phyloP scores from a whole-genome alignment of 331 rosid genomes.

The Rosa hybrid region DNA sequence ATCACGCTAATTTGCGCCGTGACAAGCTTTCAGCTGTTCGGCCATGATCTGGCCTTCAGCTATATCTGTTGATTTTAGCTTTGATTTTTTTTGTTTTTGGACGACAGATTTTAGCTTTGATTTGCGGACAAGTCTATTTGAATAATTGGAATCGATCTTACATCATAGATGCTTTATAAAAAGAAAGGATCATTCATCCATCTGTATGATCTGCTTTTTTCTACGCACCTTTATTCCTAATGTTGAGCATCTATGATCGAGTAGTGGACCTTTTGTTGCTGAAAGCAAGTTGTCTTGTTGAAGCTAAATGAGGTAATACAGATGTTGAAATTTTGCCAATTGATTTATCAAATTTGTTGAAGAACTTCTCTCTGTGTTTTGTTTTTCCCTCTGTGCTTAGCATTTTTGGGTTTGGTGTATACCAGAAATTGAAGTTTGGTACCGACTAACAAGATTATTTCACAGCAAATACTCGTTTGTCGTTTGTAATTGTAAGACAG shows the following conservation, averaged over 20 bases:
- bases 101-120: no score
- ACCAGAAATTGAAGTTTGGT: no score
- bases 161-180: not conserved
- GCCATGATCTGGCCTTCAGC: not conserved
- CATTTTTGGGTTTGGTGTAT: not conserved
- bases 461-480: no score
- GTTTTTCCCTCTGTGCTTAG: not conserved
- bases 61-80: not conserved
- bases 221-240: slow-evolving; percentile 1
- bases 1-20: not conserved
- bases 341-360: not conserved
- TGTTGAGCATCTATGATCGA: slow-evolving; percentile 17
- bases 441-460: no score
- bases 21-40: not conserved
- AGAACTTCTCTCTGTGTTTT: no score
- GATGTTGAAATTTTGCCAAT: not conserved
- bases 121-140: not conserved
- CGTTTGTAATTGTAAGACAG: no score
- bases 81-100: not conserved
- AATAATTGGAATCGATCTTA: not conserved
- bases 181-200: not conserved
- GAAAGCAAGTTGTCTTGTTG: not conserved
- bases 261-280: not conserved
- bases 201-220: slow-evolving; percentile 2
- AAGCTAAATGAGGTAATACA: not conserved